A percentile compares a stretch with the other conserved stretches of the same genome.
These are phyloP conservation scores for Sarcodon aspratus DNA, from an alignment of 768 basidiomycete species.

Conservation along the genomic window DNA sequence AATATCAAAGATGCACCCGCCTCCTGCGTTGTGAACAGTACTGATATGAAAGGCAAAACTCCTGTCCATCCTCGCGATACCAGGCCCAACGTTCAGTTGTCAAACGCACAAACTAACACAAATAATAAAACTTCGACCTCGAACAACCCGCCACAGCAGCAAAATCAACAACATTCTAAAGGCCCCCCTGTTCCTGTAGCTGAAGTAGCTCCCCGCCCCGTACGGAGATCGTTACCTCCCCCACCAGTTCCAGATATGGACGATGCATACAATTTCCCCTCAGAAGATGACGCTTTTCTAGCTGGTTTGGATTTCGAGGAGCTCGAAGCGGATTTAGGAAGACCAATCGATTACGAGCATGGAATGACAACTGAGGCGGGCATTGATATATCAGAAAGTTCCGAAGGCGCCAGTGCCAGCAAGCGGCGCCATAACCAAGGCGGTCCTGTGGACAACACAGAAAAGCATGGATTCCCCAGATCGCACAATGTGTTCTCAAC, in stretches of 20 bases:
- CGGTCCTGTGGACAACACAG: no score
- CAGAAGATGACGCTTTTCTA: slow-evolving; percentile 59
- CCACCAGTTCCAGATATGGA: slow-evolving; percentile 21
- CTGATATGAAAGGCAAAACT: background rate
- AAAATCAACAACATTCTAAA: slow-evolving; percentile 2
- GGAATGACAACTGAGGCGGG: slow-evolving; percentile 1
- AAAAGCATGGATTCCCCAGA: no score
- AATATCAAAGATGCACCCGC: slow-evolving; percentile 5
- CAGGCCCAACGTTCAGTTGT: background rate
- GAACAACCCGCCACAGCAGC: background rate
- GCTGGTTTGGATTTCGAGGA: slow-evolving; percentile 40
- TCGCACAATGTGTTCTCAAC: no score
- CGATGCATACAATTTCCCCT: slow-evolving; percentile 35
- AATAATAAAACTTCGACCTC: slow-evolving; percentile 3
- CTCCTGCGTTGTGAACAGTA: slow-evolving; percentile 3
- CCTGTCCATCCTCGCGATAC: background rate
- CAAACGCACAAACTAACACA: background rate
- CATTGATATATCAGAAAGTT: background rate
- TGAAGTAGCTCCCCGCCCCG: background rate
- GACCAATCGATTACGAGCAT: slow-evolving; percentile 27
- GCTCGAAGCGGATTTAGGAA: slow-evolving; percentile 18
- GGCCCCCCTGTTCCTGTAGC: slow-evolving; percentile 1
- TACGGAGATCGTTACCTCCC: slow-evolving; percentile 2
- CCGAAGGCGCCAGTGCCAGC: no score
- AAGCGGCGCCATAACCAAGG: no score